Base-by-base conservation (phyloP, 2,329 filamentous ascomycete species). In the Cladosporium sp. region DNA sequence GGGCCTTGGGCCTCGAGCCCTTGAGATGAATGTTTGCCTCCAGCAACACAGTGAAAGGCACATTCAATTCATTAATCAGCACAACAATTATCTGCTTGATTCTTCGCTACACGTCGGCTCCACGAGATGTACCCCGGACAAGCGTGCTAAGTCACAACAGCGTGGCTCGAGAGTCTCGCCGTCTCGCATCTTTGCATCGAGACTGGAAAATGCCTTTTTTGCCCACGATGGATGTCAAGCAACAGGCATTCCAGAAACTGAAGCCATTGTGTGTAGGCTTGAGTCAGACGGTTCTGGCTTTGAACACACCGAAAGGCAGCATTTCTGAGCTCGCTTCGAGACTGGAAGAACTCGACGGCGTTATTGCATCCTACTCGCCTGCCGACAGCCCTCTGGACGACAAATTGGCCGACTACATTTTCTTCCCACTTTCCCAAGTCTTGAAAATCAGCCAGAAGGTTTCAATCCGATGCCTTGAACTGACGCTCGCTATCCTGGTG, bases 371-470 rank as follows among this genome's bases (percentile, higher is more conserved):
- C 0, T 51, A 70, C 41, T 52, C 50, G 1, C 52, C 56, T 13
- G 59, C 63, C 18, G 61, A 60, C 70, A 30, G 61, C 68, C 55
- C 59, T 64, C 1, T 97, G 15, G 88, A 96, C 65, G 78, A 84
- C 46, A 92, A 90, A 65, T 73, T 97, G 15, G 89, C 91, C 12
- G 91, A 96, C 72, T 98, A 97, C 74, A 79, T 87, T 62, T 97
- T 97, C 73, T 95, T 96, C 55, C 93, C 93, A 0, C 74, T 98
- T 0, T 90, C 88, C 0, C 86, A 93, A 59, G 82, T 97, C 33
- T 84, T 98, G 60, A 84, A 88, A 52, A 79, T 83, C 55, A 85
- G 88, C 57, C 80, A 86, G 55, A 76, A 78, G 41, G 81, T 91
- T 48, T 83, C 91, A 1, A 78, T 86, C 40, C 78, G 79, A 30